Conservation (phyloP, 176 grass and related monocot species). For the Thalia dealbata region DNA sequence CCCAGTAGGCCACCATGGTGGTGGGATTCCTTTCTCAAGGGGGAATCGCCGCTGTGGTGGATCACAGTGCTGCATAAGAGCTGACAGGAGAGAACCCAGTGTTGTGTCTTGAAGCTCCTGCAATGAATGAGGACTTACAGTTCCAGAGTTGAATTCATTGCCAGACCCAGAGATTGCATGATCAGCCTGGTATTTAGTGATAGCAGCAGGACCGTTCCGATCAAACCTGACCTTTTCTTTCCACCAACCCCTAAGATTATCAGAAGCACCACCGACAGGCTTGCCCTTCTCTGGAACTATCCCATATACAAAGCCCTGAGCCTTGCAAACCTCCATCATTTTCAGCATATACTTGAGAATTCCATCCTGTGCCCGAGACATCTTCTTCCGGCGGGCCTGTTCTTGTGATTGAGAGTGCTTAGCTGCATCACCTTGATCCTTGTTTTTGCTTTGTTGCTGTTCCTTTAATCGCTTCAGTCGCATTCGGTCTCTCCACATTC, state of each 20-base stretch:
- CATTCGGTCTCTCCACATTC: conserved; percentile 85
- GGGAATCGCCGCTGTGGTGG: conserved; percentile 81
- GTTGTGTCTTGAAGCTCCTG: conserved; percentile 87
- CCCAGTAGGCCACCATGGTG: conserved; percentile 77
- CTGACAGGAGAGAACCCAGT: conserved; percentile 71
- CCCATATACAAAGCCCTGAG: conserved; percentile 91
- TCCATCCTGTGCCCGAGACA: conserved; percentile 88
- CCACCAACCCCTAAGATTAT: conserved; percentile 91
- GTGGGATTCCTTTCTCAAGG: conserved; percentile 59
- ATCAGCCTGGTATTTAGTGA: conserved; percentile 41
- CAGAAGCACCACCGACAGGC: conserved; percentile 82
- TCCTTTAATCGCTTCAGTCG: conserved; percentile 72
- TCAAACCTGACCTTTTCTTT: conserved; percentile 93
- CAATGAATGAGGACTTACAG: conserved; percentile 39
- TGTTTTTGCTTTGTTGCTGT: conserved; percentile 27
- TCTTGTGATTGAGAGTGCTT: conserved; percentile 42
- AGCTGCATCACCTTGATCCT: conserved; percentile 10
- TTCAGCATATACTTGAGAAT: conserved; percentile 97
- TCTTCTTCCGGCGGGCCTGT: conserved; percentile 90
- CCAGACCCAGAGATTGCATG: neutral
- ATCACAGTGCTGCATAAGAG: conserved; percentile 93
- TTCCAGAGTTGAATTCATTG: neutral
- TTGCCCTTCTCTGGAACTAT: conserved; percentile 91
- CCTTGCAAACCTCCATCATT: conserved; percentile 98
- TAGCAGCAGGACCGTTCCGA: conserved; percentile 72